These are phyloP conservation scores for Grosmannia huntii DNA, from an alignment of 2,329 filamentous ascomycete genomes.

Conservation along the genomic window DNA sequence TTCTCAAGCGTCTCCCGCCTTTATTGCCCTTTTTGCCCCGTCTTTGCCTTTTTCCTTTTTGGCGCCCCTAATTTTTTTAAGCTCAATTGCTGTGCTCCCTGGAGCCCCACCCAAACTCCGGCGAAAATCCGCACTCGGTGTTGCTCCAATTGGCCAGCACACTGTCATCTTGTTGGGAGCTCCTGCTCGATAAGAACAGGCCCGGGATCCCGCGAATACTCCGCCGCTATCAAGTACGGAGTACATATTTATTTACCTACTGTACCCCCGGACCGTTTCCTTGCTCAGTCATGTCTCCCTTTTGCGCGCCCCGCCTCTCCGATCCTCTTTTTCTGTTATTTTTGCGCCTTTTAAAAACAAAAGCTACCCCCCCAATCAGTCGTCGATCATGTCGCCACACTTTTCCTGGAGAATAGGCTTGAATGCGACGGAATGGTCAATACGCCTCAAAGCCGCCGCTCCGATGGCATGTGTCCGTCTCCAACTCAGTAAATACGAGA, in stretches of 20 bases:
- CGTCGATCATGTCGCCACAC: background rate
- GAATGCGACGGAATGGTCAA: no score
- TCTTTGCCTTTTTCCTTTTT: background rate
- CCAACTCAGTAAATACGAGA: background rate
- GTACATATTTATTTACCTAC: no score
- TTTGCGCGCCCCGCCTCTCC: background rate
- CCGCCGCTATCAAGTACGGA: background rate
- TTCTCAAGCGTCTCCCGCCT: background rate
- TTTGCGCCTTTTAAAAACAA: background rate
- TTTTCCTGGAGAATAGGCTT: background rate
- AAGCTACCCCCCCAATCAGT: background rate
- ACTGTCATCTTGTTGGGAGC: background rate
- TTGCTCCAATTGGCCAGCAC: background rate
- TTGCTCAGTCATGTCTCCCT: background rate
- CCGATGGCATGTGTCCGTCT: background rate
- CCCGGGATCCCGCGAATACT: background rate
- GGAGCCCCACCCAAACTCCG: background rate
- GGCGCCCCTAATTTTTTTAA: background rate
- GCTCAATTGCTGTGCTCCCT: background rate
- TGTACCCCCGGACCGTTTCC: background rate
- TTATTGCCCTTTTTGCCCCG: background rate
- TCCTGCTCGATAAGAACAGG: background rate
- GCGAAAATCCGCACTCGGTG: background rate
- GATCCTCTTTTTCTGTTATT: background rate
- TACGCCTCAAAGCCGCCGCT: background rate